phyloP scores from a whole-genome alignment of 129 eudicot genomes.

The Rutidosis leptorrhynchoides region DNA sequence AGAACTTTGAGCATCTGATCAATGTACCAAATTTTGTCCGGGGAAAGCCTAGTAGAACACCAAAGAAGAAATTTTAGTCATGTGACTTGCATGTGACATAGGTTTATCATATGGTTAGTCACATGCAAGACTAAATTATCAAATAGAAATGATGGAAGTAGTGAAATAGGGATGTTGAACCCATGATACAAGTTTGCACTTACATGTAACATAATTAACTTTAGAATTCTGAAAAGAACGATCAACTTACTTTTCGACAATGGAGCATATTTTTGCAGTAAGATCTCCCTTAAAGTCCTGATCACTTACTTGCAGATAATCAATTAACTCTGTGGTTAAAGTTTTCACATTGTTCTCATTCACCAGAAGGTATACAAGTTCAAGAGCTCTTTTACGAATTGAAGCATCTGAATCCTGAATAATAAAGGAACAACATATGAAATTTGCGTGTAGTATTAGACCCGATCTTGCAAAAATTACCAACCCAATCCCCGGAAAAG shows the following conservation, averaged over 20 bases:
- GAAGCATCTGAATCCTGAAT: constrained; percentile 99
- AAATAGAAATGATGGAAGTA: background rate
- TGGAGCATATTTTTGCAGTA: constrained; percentile 90
- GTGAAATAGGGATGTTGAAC: background rate
- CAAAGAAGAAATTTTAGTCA: constrained; percentile 13
- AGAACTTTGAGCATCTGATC: constrained; percentile 98
- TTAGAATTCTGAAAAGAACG: constrained; percentile 7
- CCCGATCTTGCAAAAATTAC: background rate
- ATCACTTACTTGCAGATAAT: constrained; percentile 86
- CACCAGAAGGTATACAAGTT: constrained; percentile 83
- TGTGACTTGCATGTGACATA: no score
- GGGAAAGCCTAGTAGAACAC: constrained; percentile 75
- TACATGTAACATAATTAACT: background rate
- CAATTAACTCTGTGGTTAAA: constrained; percentile 87
- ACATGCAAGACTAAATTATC: background rate
- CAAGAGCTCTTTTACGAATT: constrained; percentile 98
- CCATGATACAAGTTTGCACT: constrained; percentile 1
- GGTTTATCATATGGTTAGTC: no score
- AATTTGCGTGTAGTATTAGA: background rate
- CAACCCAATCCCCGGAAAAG: background rate
- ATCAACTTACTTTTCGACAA: constrained; percentile 85
- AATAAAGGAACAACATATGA: constrained; percentile 11
- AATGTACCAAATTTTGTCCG: constrained; percentile 93
- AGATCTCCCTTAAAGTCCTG: constrained; percentile 94
- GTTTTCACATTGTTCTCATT: constrained; percentile 89